Evolutionary conservation across 495 filamentous ascomycete species (phyloP).

Genomic region (Rusavskia elegans): DNA sequence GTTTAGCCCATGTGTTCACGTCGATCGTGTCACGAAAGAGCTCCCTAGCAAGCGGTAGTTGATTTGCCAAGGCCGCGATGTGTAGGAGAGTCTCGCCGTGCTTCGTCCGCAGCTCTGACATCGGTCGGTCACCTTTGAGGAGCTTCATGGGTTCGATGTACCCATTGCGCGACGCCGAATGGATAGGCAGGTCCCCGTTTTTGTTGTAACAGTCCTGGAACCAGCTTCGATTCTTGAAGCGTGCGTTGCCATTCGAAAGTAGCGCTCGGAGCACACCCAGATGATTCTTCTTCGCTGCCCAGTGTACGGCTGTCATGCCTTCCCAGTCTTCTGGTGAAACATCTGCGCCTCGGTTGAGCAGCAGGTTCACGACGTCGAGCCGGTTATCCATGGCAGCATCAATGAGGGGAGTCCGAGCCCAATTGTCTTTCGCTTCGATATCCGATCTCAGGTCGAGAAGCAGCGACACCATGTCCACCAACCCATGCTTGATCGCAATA

Average conservation of each 20-base stretch:
- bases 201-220: neutral
- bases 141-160: neutral
- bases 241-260: constrained; percentile 1
- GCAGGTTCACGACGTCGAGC: neutral
- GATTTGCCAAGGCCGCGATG: constrained; percentile 5
- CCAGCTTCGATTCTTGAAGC: neutral
- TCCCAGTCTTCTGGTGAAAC: neutral
- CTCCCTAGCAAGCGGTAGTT: constrained; percentile 3
- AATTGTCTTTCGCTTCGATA: constrained; percentile 16
- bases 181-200: constrained; percentile 5
- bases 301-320: constrained; percentile 4
- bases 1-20: constrained; percentile 7
- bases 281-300: constrained; percentile 3
- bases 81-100: constrained; percentile 5
- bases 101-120: constrained; percentile 5
- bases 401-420: constrained; percentile 2
- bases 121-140: neutral
- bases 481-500: constrained; percentile 1
- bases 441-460: constrained; percentile 13
- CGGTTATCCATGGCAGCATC: constrained; percentile 2
- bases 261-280: neutral
- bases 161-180: constrained; percentile 2
- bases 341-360: constrained; percentile 2
- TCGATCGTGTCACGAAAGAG: constrained; percentile 3
- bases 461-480: constrained; percentile 5